Base-by-base conservation (phyloP, 1,284 basidiomycete genomes). In the Rhodotorula glutinis region DNA sequence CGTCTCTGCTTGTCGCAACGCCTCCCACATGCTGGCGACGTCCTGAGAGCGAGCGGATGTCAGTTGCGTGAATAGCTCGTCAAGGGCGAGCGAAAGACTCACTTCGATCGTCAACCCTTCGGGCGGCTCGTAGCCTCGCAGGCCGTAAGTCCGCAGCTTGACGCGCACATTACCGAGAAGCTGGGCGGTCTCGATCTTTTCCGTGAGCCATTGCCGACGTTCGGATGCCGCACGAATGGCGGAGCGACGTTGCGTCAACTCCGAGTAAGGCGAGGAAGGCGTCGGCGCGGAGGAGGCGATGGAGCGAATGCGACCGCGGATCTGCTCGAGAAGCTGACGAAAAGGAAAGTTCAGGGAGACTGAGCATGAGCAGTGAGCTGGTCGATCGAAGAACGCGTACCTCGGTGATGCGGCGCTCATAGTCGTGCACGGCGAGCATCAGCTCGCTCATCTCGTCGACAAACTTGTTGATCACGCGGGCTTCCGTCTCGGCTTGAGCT, bases 401-500 rank as follows among this genome's bases (percentile, higher is more conserved):
- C 63, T 85, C 82, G 65, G 84, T 83, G 53, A 89, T 88, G 53
- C 94, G 88, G n/a, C 88, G 84, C 77, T 98, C 94, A 76, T 98
- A 98, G 78, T 98, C 94, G 75, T 93, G 93, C 77, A 85, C 85
- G 72, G 88, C 89, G 23, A 87, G 77, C 89, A 89, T 92, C 19
- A 90, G 86, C 1, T 88, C 88, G 61, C 91, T 90, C 89, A 97
- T 92, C 67, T 96, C 85, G 73, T 97, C 92, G 2, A 92, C 92
- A 76, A 98, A 98, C 77, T 95, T 95, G 77, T 93, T 92, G 0
- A 98, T 90, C 21, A 95, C 85, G 55, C 94, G 85, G 3, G 92
- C 91, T 25, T 93, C 92, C 0, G 92, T 96, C 77, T 97, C 92
- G 9, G 91, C 89, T 79, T 97, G 93, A 75, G 98, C 93, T 95